Evolutionary conservation across 371 early-diverging fungal genomes (phyloP).

Genomic region (Dinochytrium kinnereticum): DNA sequence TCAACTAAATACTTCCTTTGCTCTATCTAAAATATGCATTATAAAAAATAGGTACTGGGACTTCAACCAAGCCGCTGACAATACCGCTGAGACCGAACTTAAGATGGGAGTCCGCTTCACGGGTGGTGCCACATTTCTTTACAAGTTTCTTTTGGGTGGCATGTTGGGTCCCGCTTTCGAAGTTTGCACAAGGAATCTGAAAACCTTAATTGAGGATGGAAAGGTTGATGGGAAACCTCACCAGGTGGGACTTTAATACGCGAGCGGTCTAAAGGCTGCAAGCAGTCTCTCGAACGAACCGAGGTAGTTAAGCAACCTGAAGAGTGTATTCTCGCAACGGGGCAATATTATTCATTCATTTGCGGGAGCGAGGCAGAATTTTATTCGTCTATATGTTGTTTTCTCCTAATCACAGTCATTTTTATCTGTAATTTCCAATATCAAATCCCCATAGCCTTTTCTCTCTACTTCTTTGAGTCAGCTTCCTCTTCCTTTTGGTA

Average conservation of each 20-base stretch:
- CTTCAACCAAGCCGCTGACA: slow-evolving; percentile 7
- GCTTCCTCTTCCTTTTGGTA: too few relatives aligned
- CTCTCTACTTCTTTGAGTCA: background rate
- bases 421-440: background rate
- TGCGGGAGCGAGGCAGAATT: too few relatives aligned
- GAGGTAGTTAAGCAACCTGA: too few relatives aligned
- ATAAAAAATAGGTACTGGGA: slow-evolving; percentile 35
- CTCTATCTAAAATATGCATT: background rate
- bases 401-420: background rate
- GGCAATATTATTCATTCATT: too few relatives aligned
- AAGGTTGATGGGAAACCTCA: slow-evolving; percentile 28
- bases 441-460: background rate
- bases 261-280: too few relatives aligned
- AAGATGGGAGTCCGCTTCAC: slow-evolving; percentile 35
- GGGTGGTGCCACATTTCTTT: slow-evolving; percentile 20
- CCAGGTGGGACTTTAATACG: too few relatives aligned
- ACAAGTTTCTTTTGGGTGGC: slow-evolving; percentile 19
- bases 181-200: slow-evolving; percentile 30
- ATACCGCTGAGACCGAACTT: slow-evolving; percentile 19
- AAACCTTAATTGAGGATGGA: slow-evolving; percentile 31
- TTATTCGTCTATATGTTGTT: too few relatives aligned
- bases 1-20: too few relatives aligned
- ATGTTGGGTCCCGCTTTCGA: slow-evolving; percentile 32
- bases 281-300: too few relatives aligned
- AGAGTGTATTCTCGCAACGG: too few relatives aligned